These are phyloP conservation scores for Macrocybe gigantea DNA, from an alignment of 768 basidiomycete species.

Conservation along the genomic window DNA sequence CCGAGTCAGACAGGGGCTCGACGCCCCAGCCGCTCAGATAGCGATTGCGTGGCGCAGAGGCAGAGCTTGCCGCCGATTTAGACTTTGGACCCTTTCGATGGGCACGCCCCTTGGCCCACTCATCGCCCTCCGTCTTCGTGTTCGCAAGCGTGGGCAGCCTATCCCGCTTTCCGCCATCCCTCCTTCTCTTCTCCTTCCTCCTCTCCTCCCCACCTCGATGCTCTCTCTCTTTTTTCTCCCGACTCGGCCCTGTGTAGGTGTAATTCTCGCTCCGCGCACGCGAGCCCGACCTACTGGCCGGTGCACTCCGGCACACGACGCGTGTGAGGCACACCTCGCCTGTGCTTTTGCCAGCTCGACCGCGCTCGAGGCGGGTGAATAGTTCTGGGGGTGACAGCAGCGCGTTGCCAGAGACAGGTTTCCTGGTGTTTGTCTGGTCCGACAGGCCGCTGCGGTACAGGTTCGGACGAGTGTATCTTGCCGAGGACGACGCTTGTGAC, in stretches of 20 bases:
- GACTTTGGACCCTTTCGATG: conserved; percentile 8
- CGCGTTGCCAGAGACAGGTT: conserved; percentile 7
- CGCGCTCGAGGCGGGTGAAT: conserved; percentile 28
- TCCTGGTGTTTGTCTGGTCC: conserved; percentile 27
- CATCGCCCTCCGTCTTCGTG: conserved; percentile 55
- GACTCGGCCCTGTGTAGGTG: conserved; percentile 6
- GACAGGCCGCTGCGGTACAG: conserved; percentile 19
- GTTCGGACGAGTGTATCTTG: conserved; percentile 8
- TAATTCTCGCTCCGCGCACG: conserved; percentile 18
- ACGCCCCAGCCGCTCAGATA: conserved; percentile 26
- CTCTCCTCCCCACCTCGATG: conserved; percentile 19
- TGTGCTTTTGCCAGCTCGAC: conserved; percentile 26
- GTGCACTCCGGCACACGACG: conserved; percentile 68
- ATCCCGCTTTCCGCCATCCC: conserved; percentile 19
- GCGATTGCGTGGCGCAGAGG: conserved; percentile 12
- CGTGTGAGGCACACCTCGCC: conserved; percentile 43
- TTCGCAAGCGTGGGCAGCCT: conserved; percentile 57
- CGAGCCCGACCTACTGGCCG: conserved; percentile 56
- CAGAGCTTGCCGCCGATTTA: too few species aligned
- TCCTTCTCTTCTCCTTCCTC: conserved; percentile 9
- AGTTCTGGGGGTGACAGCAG: conserved; percentile 29
- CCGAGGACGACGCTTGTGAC: conserved; percentile 24
- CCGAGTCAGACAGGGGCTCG: conserved; percentile 5
- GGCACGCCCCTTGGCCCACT: conserved; percentile 31
- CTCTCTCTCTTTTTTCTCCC: conserved; percentile 7